Evolutionary conservation across 352 stramenopile species (phyloP).

Genomic region (Pythium chondricola): DNA sequence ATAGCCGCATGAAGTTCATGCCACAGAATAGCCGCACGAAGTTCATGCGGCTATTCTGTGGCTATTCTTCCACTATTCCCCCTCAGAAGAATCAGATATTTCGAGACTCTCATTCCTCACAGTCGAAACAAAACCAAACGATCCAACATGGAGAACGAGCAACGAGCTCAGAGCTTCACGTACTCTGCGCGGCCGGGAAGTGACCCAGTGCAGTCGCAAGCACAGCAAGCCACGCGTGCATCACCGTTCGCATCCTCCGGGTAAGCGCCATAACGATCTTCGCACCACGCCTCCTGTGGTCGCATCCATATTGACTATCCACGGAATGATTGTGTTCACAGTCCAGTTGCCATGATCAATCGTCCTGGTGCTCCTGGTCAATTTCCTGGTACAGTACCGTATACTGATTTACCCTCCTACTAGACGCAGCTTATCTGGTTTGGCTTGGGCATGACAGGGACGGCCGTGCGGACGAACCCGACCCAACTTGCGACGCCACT

Average conservation of each 20-base stretch:
- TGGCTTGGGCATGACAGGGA: constrained; percentile 14
- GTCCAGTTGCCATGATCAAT: constrained; percentile 29
- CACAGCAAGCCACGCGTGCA: neutral
- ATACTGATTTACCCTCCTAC: neutral
- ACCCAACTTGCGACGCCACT: constrained; percentile 60
- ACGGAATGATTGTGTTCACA: too few species aligned
- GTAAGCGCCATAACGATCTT: neutral
- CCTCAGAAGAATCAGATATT: too few species aligned
- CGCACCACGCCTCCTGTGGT: neutral
- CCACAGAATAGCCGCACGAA: too few species aligned
- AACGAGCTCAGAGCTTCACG: neutral
- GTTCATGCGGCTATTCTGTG: too few species aligned
- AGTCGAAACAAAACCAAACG: too few species aligned
- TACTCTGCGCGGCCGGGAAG: neutral
- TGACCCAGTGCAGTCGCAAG: neutral
- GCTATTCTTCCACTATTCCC: too few species aligned
- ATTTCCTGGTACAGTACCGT: constrained; percentile 17
- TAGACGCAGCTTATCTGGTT: neutral
- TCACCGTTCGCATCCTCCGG: constrained; percentile 5
- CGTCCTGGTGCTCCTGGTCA: constrained; percentile 18
- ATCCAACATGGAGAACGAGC: neutral
- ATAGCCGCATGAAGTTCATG: too few species aligned
- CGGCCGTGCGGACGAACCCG: constrained; percentile 32
- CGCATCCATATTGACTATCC: neutral
- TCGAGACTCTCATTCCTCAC: too few species aligned